Evolutionary conservation across 1,284 basidiomycete species (phyloP).

Genomic region (Inonotus obliquus): DNA sequence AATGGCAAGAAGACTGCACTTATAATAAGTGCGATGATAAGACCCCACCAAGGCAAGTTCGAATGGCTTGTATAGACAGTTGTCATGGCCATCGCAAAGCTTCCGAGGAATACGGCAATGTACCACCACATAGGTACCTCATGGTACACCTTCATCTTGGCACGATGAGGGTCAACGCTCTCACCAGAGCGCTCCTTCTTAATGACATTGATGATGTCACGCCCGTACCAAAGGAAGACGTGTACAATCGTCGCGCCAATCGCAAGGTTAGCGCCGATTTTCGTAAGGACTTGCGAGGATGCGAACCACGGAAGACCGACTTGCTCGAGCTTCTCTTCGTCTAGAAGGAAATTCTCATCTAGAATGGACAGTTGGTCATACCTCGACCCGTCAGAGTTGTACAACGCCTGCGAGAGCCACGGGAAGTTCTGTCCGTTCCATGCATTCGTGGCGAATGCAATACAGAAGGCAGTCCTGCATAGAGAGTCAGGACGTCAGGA

Average conservation of each 20-base stretch:
- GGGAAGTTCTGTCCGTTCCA: conserved; percentile 47
- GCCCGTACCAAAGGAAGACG: conserved; percentile 45
- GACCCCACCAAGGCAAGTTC: conserved; percentile 50
- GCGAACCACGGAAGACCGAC: conserved; percentile 37
- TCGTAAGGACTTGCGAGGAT: conserved; percentile 37
- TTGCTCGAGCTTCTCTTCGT: conserved; percentile 37
- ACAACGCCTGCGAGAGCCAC: conserved; percentile 45
- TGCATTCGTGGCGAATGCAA: conserved; percentile 40
- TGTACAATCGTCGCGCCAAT: conserved; percentile 48
- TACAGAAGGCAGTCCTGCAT: conserved; percentile 37
- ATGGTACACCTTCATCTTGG: conserved; percentile 50
- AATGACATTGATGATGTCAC: conserved; percentile 36
- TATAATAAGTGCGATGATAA: conserved; percentile 37
- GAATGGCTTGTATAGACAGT: conserved; percentile 46
- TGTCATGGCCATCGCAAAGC: conserved; percentile 38
- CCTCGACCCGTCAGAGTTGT: conserved; percentile 44
- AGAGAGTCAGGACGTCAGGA: conserved; percentile 38
- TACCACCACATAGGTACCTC: conserved; percentile 48
- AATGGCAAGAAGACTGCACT: conserved; percentile 41
- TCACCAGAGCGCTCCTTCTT: conserved; percentile 22
- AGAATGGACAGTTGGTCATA: conserved; percentile 46
- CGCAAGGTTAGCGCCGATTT: conserved; percentile 35
- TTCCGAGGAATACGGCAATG: conserved; percentile 32
- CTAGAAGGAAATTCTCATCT: conserved; percentile 43
- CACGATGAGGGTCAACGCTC: conserved; percentile 47